Conservation (phyloP, 2,329 filamentous ascomycete species). For the Penicillium italicum region DNA sequence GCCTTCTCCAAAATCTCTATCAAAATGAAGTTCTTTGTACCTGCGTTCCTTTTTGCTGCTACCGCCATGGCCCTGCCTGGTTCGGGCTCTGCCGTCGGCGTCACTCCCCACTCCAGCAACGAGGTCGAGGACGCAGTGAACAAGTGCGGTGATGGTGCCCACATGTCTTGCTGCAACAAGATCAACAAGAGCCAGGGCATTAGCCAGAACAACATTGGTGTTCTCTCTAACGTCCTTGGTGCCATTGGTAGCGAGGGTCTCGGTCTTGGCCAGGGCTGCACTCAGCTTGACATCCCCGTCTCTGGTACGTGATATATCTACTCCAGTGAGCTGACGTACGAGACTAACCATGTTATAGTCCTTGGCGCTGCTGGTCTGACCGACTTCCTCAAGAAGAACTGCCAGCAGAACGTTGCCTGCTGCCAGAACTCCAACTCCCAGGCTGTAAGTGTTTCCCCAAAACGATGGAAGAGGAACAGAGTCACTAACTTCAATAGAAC, state of each 20-base stretch:
- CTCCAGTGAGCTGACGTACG: background rate
- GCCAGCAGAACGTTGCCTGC: conserved; percentile 33
- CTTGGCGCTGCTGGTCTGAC: conserved; percentile 10
- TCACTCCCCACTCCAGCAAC: background rate
- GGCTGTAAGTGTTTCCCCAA: conserved; percentile 16
- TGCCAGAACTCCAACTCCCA: conserved; percentile 27
- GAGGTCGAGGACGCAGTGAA: conserved; percentile 20
- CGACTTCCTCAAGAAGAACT: conserved; percentile 28
- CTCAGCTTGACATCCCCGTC: conserved; percentile 23
- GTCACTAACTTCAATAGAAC: conserved; percentile 19
- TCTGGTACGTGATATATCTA: conserved; percentile 18
- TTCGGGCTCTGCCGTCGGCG: conserved; percentile 1
- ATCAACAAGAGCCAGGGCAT: conserved; percentile 23
- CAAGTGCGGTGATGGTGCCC: conserved; percentile 24
- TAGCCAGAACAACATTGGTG: conserved; percentile 20
- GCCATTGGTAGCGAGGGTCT: conserved; percentile 26
- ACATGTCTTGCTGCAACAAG: conserved; percentile 33
- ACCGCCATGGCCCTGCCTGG: conserved; percentile 23
- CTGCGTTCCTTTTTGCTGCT: conserved; percentile 24
- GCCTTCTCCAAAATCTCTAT: background rate
- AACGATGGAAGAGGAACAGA: background rate
- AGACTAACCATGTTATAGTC: conserved; percentile 10
- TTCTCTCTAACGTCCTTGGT: conserved; percentile 26
- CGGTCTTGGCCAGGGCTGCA: conserved; percentile 32
- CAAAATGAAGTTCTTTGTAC: conserved; percentile 30